Evolutionary conservation across 768 basidiomycete species (phyloP), one percentile per base, ranked within the genome.

Genomic region (Tulasnella sp.): DNA sequence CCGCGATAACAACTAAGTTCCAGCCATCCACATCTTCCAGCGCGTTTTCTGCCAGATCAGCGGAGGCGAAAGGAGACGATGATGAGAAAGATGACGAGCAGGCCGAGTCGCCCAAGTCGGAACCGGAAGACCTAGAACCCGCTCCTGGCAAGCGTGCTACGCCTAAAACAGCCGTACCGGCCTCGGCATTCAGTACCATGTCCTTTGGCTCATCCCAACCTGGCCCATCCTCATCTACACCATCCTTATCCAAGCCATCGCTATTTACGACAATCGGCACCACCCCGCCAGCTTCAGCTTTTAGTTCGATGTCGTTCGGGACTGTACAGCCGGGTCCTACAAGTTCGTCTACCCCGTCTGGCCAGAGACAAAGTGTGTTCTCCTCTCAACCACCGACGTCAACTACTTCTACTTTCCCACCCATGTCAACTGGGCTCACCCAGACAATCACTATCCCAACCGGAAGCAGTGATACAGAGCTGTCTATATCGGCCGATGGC

Each of bases 401-500:
- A 38, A 21, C 43, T 13, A 27, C n/a, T 56, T 42, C 54, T n/a
- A 23, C 54, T 15, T 56, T 56, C 38, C 38, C 54, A 21, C 17
- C 54, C 11, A 17, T 17, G 30, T 19, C 23, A 24, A 27, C 54
- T 49, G 24, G 15, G 29, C 38, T 42, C 13, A 45, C 38, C 34
- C 34, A 19, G 19, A 32, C 41, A 13, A 21, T 42, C 17, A 21
- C 54, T 13, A 49, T 42, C 2, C n/a, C 51, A 24, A 30, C n/a
- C 15, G 54, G 54, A 9, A 42, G 54, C 34, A 38, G 34, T 15
- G 34, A 38, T 5, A 15, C 34, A 38, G 34, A 38, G 34, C 34
- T 38, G 15, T 38, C 34, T 15, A 38, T 11, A 29, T 52, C 27
- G 26, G 51, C 0, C 68, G 70, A 7, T 62, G 61, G 17, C 65